Evolutionary conservation across 768 basidiomycete species (phyloP).

Genomic region (Podaxis sp.): DNA sequence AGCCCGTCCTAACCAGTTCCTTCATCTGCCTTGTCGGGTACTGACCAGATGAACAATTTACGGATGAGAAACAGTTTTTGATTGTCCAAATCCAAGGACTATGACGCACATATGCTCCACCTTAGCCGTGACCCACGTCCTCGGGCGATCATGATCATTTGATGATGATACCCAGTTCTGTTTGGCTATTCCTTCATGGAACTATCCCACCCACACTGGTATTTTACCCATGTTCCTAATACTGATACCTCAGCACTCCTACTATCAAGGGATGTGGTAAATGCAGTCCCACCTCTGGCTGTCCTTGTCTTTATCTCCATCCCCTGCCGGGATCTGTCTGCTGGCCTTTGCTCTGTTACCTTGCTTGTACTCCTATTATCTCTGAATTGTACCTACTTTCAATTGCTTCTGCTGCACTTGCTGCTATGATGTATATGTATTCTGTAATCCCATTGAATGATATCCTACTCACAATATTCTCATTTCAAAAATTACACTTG

Average conservation of each 20-base stretch:
- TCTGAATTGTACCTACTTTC: background rate
- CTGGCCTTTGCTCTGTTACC: background rate
- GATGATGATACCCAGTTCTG: background rate
- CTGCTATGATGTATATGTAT: background rate
- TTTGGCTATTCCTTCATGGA: background rate
- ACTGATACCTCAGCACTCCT: background rate
- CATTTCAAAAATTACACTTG: too few relatives aligned
- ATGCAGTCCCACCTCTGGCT: background rate
- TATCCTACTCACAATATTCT: too few relatives aligned
- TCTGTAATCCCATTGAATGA: background rate
- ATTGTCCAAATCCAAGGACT: conserved; percentile 87
- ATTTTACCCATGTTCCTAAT: background rate
- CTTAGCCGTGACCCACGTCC: background rate
- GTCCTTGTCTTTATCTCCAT: background rate
- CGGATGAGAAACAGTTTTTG: conserved; percentile 95
- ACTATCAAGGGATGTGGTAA: background rate
- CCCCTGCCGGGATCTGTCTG: background rate
- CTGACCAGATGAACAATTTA: conserved; percentile 87
- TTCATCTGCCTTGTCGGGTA: background rate
- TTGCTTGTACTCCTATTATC: background rate
- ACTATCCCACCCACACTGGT: background rate
- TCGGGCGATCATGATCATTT: background rate
- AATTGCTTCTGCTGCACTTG: background rate
- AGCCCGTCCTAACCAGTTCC: background rate
- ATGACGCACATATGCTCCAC: conserved; percentile 30